Evolutionary conservation across 768 basidiomycete genomes (phyloP), one percentile per base, ranked within the genome.

Genomic region (Erythrobasidium yunnanense): DNA sequence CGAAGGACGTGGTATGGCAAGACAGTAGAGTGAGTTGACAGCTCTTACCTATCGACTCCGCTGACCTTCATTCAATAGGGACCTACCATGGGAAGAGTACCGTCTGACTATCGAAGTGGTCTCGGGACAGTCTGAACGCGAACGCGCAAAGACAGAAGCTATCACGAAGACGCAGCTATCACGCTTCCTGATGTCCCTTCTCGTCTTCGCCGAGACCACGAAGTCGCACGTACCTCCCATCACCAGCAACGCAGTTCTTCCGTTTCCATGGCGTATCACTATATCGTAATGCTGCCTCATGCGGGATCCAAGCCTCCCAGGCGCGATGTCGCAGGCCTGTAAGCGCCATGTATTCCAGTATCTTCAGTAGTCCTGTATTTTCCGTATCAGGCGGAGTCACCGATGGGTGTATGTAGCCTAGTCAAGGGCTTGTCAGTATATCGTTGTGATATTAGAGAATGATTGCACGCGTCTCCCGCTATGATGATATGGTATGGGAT

Each of bases 1-100:
- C 42, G 45, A 25, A 58, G 56, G 56, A 58, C 56, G 18, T 58
- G 56, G 56, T 58, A 58, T 58, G 47, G 56, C 38, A 58, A 58
- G 56, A 58, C 38, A n/a, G 56, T 58, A 27, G 56, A 58, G 56
- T 58, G 25, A 35, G 56, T 58, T 22, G n/a, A 4, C 4, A 2
- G 25, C 38, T 46, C 56, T 45, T 7, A 11, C 30, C 15, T 13
- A 6, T 11, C 38, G 38, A 42, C 11, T 42, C n/a, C 11, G n/a
- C 11, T 8, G 23, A 23, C n/a, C 18, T 30, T 54, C 7, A 54
- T 55, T 4, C 18, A 6, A 47, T 22, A 58, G 56, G 56, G 56
- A 58, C 15, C 42, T 58, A 58, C 56, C 56, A 6, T 58, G 56
- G 56, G 56, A 58, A 20, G 56, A 58, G 35, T 58, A 58, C 45